Evolutionary conservation across 208 protist species (phyloP), one percentile per base, ranked within the genome.

Genomic region (Acanthamoeba castellanii): DNA sequence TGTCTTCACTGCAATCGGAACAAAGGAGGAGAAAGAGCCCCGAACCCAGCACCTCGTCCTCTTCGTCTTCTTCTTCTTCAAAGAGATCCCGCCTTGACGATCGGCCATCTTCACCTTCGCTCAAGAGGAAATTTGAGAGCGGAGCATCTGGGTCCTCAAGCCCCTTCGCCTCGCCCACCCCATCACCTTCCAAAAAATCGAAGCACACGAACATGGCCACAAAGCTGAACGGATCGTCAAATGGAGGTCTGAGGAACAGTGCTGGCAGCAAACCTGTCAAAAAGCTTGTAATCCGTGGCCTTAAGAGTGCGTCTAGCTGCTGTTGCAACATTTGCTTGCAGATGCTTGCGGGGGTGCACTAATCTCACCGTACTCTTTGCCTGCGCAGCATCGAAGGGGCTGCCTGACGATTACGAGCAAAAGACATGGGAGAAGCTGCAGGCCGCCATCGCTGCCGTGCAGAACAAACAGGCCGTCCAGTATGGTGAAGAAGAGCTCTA

Each of bases 401-500:
- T 96, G 50, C 94, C 96, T 4, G 95, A 96, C 4, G 94, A 94
- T 30, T 97, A 95, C 70, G 96, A 97, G 42, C 20, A 50, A 37
- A 88, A 93, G 32, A 96, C 96, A 42, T 97, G 97, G 97, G 45
- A 20, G 30, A 96, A 96, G 72, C 74, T 97, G 47, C n/a, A 70
- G 50, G 78, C 52, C 16, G 96, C 97, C 18, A 94, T 97, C 32
- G 25, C 34, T 9, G 96, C 93, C 5, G 96, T 97, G 18, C 90
- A 97, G 30, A 59, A 32, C 3, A 95, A 97, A 76, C 42, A 95
- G 42, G 9, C 96, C 8, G 95, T 96, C 16, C 11, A 37, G 34
- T 57, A 82, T 20, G 94, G 84, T 27, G 68, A 95, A 47, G 96
- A 97, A 55, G 95, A 97, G 30, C 92, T 97, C 27, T 97, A 97